Percentiles rank a stretch among this genome's conserved stretches.
Evolutionary conservation across 192 early-diverging fungal species (phyloP).

Genomic region (Dissophora ornata): DNA sequence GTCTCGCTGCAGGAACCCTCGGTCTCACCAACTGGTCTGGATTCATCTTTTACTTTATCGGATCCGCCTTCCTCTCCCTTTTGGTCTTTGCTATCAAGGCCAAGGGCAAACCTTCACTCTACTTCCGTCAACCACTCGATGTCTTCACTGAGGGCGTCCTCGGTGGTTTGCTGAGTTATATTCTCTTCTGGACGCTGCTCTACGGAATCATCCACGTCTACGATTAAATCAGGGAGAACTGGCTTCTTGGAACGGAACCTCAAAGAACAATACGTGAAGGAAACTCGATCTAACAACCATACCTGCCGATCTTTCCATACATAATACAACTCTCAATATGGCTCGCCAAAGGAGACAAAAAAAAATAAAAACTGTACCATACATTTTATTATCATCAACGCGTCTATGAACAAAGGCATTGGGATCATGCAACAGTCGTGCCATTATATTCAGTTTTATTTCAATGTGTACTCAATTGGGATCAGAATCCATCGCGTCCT

Average conservation of each 20-base stretch:
- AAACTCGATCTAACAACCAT: background rate
- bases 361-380: constrained; percentile 15
- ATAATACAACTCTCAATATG: constrained; percentile 8
- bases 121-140: constrained; percentile 66
- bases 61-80: constrained; percentile 71
- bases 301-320: too few relatives aligned
- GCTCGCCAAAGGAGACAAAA: background rate
- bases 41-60: constrained; percentile 84
- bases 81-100: constrained; percentile 72
- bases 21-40: constrained; percentile 86
- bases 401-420: too few relatives aligned
- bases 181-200: constrained; percentile 82
- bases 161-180: constrained; percentile 70
- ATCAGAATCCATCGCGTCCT: background rate
- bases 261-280: constrained; percentile 3
- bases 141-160: constrained; percentile 70
- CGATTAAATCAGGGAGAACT: too few relatives aligned
- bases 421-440: too few relatives aligned
- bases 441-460: too few relatives aligned
- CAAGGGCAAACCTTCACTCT: constrained; percentile 62
- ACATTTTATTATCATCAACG: constrained; percentile 5
- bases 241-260: too few relatives aligned
- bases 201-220: constrained; percentile 86
- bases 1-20: constrained; percentile 89
- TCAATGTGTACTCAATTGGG: too few relatives aligned